Conservation (phyloP, 202 grass and related monocot genomes). For the Bolboschoenoplectus hybrid region DNA sequence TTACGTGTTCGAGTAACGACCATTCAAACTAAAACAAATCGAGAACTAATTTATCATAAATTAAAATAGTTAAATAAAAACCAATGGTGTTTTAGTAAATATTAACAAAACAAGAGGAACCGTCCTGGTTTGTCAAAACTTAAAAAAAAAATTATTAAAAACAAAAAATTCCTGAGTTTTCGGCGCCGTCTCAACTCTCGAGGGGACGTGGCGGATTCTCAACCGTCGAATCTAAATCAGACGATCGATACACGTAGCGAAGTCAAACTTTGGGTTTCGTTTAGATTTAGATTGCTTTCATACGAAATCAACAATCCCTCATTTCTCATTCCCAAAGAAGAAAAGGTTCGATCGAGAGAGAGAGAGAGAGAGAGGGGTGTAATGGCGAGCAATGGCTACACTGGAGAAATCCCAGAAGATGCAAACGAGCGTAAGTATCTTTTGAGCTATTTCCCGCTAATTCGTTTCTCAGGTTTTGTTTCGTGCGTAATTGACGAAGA, state of each 20-base stretch:
- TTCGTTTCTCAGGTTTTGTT: neutral
- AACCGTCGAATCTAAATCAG: slow-evolving; percentile 15
- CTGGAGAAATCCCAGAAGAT: slow-evolving; percentile 72
- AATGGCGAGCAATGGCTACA: slow-evolving; percentile 61
- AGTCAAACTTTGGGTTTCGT: slow-evolving; percentile 25
- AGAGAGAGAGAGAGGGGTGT: neutral
- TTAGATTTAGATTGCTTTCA: neutral
- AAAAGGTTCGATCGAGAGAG: neutral
- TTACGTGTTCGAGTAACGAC: no score
- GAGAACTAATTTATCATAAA: no score
- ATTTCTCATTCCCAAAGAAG: neutral
- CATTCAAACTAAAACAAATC: no score
- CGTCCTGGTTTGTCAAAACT: no score
- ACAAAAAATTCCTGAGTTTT: neutral
- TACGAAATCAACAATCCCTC: neutral
- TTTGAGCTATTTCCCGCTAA: neutral
- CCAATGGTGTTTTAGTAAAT: no score
- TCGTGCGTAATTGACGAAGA: neutral
- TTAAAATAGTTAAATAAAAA: no score
- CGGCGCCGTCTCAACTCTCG: neutral
- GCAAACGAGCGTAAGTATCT: slow-evolving; percentile 83
- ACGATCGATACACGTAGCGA: neutral
- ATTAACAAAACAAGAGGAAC: no score
- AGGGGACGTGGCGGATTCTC: neutral
- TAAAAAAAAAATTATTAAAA: no score